Conservation (phyloP, 1,284 basidiomycete species). For the Microbotryum saponariae region DNA sequence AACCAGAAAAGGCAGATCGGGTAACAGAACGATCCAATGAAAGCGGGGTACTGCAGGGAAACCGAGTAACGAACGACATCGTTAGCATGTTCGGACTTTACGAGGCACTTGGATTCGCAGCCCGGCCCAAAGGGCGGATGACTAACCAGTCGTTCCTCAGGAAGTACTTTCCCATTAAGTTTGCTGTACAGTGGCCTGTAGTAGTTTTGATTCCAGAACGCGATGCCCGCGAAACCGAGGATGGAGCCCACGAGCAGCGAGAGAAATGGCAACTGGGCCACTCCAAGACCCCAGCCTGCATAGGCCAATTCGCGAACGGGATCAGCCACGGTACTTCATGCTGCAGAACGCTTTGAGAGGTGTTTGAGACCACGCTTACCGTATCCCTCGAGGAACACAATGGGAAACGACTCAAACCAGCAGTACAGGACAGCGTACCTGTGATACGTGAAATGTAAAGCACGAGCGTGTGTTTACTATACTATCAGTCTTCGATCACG, state of each 20-base stretch:
- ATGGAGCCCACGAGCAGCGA: conserved; percentile 36
- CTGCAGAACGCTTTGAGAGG: too few relatives aligned
- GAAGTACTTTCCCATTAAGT: conserved; percentile 25
- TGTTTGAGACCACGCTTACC: too few relatives aligned
- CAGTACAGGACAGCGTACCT: conserved; percentile 11
- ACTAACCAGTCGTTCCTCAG: conserved; percentile 33
- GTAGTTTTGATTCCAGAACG: conserved; percentile 32
- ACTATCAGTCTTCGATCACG: too few relatives aligned
- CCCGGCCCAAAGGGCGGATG: too few relatives aligned
- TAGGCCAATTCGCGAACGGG: too few relatives aligned
- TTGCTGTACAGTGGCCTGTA: conserved; percentile 29
- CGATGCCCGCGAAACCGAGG: conserved; percentile 30
- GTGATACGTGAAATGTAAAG: too few relatives aligned
- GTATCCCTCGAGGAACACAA: conserved; percentile 3
- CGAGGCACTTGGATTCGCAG: too few relatives aligned
- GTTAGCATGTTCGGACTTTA: too few relatives aligned
- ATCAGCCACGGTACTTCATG: too few relatives aligned
- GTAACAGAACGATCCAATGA: conserved; percentile 34
- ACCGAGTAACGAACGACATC: not conserved
- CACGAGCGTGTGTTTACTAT: too few relatives aligned
- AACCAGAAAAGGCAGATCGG: conserved; percentile 39
- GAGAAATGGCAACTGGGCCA: conserved; percentile 34
- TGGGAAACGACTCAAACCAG: conserved; percentile 16
- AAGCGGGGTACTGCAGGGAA: conserved; percentile 22
- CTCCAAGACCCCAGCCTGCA: conserved; percentile 29